A percentile compares a stretch with the other conserved stretches of the same genome.
Conservation (phyloP, 208 protist genomes). For the Crithidia fasciculata region DNA sequence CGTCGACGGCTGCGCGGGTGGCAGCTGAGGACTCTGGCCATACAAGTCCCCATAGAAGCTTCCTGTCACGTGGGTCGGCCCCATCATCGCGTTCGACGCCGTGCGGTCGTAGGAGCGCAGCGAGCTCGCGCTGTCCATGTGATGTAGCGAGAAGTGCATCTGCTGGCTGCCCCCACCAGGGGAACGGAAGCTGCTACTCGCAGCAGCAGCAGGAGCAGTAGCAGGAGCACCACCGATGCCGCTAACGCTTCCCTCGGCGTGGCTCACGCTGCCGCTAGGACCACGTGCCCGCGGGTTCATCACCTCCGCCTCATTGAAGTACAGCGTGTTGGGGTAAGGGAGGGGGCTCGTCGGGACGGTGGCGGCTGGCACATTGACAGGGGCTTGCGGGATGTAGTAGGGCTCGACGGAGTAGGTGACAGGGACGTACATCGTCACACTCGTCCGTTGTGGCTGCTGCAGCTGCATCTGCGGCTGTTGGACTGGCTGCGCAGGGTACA, state of each 20-base stretch:
- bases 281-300: neutral
- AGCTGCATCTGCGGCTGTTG: neutral
- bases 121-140: constrained; percentile 9
- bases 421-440: constrained; percentile 11
- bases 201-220: too few species aligned
- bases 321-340: constrained; percentile 8
- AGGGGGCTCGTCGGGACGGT: neutral
- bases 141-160: constrained; percentile 4
- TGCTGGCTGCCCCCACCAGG: neutral
- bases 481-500: neutral
- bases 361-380: neutral
- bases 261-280: neutral
- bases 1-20: neutral
- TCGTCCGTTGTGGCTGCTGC: neutral
- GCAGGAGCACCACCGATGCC: too few species aligned
- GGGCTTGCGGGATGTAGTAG: constrained; percentile 8
- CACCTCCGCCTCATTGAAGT: constrained; percentile 8
- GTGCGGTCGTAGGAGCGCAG: constrained; percentile 10
- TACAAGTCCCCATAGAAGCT: constrained; percentile 26
- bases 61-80: constrained; percentile 12
- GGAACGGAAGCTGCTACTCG: neutral
- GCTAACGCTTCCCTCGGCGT: neutral
- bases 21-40: constrained; percentile 5
- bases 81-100: constrained; percentile 10
- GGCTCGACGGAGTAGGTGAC: constrained; percentile 7